Evolutionary conservation across 1,139 yeast species (phyloP).

Genomic region (Schwanniomyces etchellsii): DNA sequence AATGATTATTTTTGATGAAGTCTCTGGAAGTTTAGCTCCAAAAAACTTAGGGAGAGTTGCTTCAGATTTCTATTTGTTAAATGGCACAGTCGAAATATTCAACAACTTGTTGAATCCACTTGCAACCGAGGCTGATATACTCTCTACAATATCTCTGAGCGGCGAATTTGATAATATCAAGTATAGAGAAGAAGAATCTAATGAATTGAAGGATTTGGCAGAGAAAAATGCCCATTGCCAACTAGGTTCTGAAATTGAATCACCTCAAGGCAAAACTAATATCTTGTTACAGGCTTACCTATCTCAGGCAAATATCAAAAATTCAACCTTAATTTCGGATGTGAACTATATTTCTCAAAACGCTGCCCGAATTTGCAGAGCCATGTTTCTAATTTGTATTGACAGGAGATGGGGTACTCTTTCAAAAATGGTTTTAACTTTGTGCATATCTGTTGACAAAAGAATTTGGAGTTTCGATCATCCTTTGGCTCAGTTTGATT

Average conservation of each 20-base stretch:
- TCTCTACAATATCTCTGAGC: conserved; percentile 87
- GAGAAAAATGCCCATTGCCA: conserved; percentile 73
- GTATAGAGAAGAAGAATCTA: conserved; percentile 80
- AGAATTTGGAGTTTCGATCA: conserved; percentile 89
- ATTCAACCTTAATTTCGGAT: conserved; percentile 81
- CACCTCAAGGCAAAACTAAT: conserved; percentile 84
- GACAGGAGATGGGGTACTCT: conserved; percentile 88
- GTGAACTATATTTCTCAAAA: conserved; percentile 93
- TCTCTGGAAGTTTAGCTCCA: conserved; percentile 70
- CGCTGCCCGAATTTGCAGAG: conserved; percentile 87
- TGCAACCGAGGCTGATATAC: conserved; percentile 89
- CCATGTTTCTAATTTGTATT: conserved; percentile 78
- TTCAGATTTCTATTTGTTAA: conserved; percentile 83
- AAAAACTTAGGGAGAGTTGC: conserved; percentile 94
- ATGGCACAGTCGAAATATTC: conserved; percentile 84
- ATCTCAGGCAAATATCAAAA: conserved; percentile 66
- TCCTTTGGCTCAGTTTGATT: conserved; percentile 81
- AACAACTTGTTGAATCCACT: conserved; percentile 77
- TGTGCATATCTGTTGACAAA: conserved; percentile 83
- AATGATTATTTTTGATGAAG: conserved; percentile 90
- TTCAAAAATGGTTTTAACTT: conserved; percentile 64
- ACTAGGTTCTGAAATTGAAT: conserved; percentile 69
- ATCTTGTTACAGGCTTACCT: conserved; percentile 83
- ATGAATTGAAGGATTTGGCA: conserved; percentile 60
- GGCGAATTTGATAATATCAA: conserved; percentile 91